Evolutionary conservation across 176 grass and related monocot species (phyloP), one percentile per base, ranked within the genome.

Genomic region (Puccinellia tenuiflora): DNA sequence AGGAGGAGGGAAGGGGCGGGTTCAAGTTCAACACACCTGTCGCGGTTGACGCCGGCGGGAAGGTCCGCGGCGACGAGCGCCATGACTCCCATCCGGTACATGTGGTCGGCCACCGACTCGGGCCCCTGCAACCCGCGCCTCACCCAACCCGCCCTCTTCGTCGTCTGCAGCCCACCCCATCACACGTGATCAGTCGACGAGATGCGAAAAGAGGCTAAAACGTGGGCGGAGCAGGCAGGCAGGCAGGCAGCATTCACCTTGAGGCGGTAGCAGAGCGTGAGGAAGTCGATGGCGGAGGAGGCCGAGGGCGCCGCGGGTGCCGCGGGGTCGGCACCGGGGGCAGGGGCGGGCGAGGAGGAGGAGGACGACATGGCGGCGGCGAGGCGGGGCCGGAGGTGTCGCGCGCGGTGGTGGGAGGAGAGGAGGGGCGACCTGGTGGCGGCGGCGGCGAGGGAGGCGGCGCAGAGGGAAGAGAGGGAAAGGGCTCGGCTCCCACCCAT

Each of bases 1-100:
- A 40, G 5, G 24, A 18, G 10, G 53, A 77, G 28, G n/a, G 68
- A 86, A 70, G 16, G 6, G 6, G 3, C 13, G 4, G 43, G 15
- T 3, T 57, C n/a, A 22, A 22, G 9, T 1, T 12, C 1, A 43
- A 11, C 40, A 21, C 61, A 96, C 93, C 93, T 96, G 82, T 99
- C 97, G 40, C 97, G 90, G 77, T 96, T 60, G 46, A 99, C 85
- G 63, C 91, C 91, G 50, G 97, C 25, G 1, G 69, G 97, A 40
- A 96, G 79, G 66, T 99, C 97, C n/a, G 87, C 71, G n/a, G 87
- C 93, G 69, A 96, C 75, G 47, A 99, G 91, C 71, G 97, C 93
- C 97, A 99, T 99, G 78, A 99, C 80, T 38, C 93, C 91, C 97
- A 99, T 99, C 30, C 89, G 89, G 83, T 99, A 94, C 97, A 99